Evolutionary conservation across 345 rosid genomes (phyloP).

Genomic region (Eucalyptus paniculata): DNA sequence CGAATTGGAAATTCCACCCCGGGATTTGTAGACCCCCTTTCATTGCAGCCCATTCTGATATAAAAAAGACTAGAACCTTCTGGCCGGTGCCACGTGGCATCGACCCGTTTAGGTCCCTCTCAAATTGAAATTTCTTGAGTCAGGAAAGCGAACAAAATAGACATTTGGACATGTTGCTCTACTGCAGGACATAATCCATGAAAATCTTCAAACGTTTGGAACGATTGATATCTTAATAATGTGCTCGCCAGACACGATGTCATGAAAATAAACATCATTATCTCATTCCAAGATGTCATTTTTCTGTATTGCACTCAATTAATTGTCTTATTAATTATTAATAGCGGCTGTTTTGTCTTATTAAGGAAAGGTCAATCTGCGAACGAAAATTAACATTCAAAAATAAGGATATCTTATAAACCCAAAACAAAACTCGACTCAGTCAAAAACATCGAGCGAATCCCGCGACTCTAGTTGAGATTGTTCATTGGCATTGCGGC

Average conservation of each 20-base stretch:
- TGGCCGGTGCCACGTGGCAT: background rate
- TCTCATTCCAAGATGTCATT: background rate
- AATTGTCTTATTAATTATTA: background rate
- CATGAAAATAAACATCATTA: background rate
- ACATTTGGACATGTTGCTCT: background rate
- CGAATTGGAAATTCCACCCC: background rate
- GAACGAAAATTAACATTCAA: background rate
- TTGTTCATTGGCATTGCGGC: background rate
- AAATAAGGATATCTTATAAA: background rate
- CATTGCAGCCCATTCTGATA: background rate
- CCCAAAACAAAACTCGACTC: background rate
- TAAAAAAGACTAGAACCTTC: background rate
- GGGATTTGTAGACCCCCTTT: background rate
- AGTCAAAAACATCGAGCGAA: background rate
- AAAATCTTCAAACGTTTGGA: background rate
- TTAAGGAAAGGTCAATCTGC: background rate
- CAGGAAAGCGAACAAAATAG: background rate
- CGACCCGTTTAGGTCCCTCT: background rate
- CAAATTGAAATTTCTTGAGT: background rate
- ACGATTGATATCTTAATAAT: background rate
- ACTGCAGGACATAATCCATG: background rate
- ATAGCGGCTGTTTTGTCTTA: background rate
- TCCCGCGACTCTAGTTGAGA: background rate
- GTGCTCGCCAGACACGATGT: background rate
- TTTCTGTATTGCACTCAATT: background rate